Percentiles rank a stretch among this genome's conserved stretches.
Evolutionary conservation across 1,284 basidiomycete species (phyloP).

Genomic region (Trichosporon ovoides): DNA sequence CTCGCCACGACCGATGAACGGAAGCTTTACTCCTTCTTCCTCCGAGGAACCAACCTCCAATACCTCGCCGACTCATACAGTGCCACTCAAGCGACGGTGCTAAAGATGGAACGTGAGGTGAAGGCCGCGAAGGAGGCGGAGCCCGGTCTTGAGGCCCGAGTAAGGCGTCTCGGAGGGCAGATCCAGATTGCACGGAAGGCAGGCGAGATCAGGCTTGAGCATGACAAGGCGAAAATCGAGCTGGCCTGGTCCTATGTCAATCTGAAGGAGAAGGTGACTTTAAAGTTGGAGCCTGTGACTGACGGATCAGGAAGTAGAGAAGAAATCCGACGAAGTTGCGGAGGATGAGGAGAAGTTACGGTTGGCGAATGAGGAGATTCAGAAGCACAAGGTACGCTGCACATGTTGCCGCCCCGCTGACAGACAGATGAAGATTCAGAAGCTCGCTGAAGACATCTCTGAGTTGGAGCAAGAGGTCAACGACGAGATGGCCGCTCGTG

Average conservation of each 20-base stretch:
- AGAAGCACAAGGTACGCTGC: conserved; percentile 34
- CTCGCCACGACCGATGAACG: conserved; percentile 71
- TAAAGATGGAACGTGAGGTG: conserved; percentile 24
- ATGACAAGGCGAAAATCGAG: conserved; percentile 52
- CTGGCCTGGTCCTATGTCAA: conserved; percentile 84
- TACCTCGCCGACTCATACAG: conserved; percentile 85
- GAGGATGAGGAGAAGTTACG: conserved; percentile 14
- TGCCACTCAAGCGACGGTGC: conserved; percentile 54
- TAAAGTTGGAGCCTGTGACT: not conserved
- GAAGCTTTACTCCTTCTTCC: conserved; percentile 97
- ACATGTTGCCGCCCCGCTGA: conserved; percentile 1
- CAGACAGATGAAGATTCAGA: conserved; percentile 48
- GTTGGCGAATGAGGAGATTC: conserved; percentile 41
- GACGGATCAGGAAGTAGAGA: conserved; percentile 1
- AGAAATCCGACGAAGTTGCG: not conserved
- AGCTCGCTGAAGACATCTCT: not conserved
- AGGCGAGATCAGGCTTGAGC: conserved; percentile 35
- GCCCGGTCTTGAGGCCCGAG: conserved; percentile 22
- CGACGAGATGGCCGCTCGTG: not conserved
- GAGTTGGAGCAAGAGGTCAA: conserved; percentile 5
- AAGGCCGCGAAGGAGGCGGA: conserved; percentile 20
- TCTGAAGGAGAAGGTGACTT: conserved; percentile 59
- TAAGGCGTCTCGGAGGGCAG: conserved; percentile 41
- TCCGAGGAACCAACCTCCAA: conserved; percentile 84
- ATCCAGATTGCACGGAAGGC: conserved; percentile 64